phyloP scores from a whole-genome alignment of 495 filamentous ascomycete species.

The Neurospora sublineolata region DNA sequence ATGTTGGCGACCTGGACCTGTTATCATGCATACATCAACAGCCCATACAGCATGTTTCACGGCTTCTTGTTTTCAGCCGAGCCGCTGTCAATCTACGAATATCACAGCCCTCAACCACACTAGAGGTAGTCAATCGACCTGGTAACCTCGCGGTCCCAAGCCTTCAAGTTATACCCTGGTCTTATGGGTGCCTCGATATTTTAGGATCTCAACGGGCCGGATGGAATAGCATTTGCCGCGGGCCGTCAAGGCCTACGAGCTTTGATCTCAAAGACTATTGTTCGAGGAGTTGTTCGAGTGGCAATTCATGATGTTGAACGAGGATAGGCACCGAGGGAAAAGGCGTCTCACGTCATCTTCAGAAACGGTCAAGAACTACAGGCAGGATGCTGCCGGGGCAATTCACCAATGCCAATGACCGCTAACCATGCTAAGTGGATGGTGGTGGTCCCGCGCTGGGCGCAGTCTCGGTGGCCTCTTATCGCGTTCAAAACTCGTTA shows the following conservation, averaged over 20 bases:
- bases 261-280: neutral
- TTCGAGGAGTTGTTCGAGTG: neutral
- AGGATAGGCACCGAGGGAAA: neutral
- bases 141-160: neutral
- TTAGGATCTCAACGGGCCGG: neutral
- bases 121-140: neutral
- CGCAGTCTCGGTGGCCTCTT: neutral
- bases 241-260: neutral
- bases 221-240: neutral
- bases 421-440: neutral
- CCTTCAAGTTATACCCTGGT: neutral
- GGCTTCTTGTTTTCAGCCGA: neutral
- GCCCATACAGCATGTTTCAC: neutral
- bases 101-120: neutral
- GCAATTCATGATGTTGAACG: neutral
- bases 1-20: neutral
- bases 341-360: constrained; percentile 8
- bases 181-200: neutral
- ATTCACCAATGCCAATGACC: neutral
- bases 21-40: neutral
- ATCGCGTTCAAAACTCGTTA: neutral
- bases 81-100: neutral
- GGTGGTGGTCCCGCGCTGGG: neutral
- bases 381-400: constrained; percentile 2
- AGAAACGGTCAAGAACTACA: neutral